Conservation (phyloP, 1,139 yeast genomes). For the Hansenula sp. region DNA sequence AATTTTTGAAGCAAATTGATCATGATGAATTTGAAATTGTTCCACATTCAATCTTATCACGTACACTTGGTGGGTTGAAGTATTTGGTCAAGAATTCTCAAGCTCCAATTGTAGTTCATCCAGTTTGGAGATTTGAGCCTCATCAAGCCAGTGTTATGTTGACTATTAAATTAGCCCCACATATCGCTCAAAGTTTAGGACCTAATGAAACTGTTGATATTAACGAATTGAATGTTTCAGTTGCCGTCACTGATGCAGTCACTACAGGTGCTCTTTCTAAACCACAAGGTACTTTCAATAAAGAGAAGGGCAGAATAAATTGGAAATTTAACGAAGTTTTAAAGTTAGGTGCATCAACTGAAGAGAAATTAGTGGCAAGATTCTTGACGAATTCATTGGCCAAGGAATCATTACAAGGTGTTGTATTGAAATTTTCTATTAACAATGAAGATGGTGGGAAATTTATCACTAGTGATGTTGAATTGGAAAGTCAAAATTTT, state of each 20-base stretch:
- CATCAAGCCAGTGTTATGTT: slow-evolving; percentile 84
- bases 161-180: slow-evolving; percentile 57
- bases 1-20: slow-evolving; percentile 32
- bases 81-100: slow-evolving; percentile 49
- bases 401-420: slow-evolving; percentile 65
- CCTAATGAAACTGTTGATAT: slow-evolving; percentile 30
- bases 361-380: slow-evolving; percentile 67
- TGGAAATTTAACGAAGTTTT: slow-evolving; percentile 68
- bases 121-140: slow-evolving; percentile 85
- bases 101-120: slow-evolving; percentile 71
- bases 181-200: slow-evolving; percentile 35
- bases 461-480: slow-evolving; percentile 26
- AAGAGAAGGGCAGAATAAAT: slow-evolving; percentile 77
- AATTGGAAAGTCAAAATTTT: slow-evolving; percentile 27
- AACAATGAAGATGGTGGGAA: slow-evolving; percentile 26
- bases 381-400: slow-evolving; percentile 63
- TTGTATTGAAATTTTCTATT: slow-evolving; percentile 57
- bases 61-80: slow-evolving; percentile 73
- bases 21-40: slow-evolving; percentile 28
- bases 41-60: slow-evolving; percentile 38
- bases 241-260: slow-evolving; percentile 46
- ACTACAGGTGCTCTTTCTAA: slow-evolving; percentile 76
- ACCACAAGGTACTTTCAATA: slow-evolving; percentile 87
- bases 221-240: slow-evolving; percentile 66
- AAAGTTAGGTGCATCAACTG: slow-evolving; percentile 35